Base-by-base conservation (phyloP, 306 rosid genomes). In the Begonia masoniana region DNA sequence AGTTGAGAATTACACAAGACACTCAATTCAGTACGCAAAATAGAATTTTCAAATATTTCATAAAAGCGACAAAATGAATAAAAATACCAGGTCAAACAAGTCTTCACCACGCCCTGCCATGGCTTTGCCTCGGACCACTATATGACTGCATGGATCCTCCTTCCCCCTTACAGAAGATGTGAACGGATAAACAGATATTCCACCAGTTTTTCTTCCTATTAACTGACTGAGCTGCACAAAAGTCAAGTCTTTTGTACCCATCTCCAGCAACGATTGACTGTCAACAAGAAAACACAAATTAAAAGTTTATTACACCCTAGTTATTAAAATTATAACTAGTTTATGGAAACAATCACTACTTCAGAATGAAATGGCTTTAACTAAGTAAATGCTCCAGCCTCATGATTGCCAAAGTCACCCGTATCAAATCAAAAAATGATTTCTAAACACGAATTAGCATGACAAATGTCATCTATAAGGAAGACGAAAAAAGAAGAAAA, bases 131-230 rank as follows among this genome's bases (percentile, higher is more conserved):
- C 96, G 71, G 62, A 91, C 92, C 69, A 91, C 64, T 65, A 91
- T 77, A 57, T 86, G 82, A 71, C 88, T 75, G 50, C 94, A 86
- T 43, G 94, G 84, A 39, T 86, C 87, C 57, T 71, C 79, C 78
- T 68, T 77, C 59, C 96, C 96, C 58, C 74, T 77, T 26, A 86
- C 70, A 59, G 99, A 83, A 57, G 99, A 83, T 15, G 94, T 86
- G 61, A 83, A 59, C 51, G 99, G 99, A 73, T 78, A 91, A 77
- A 91, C 99, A 19, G 99, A 91, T 68, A 91, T 86, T 50, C 99
- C 99, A 62, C 99, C 99, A 1, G 99, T 91, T 75, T 91, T 91
- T 65, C 99, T 86, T 68, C 99, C 94, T 50, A 83, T 86, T 74
- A 91, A 78, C 75, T 91, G 96, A 75, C 79, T 83, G 59, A 91